Base-by-base conservation (phyloP, 192 early-diverging fungal species). In the Globomyces pollinis-pini region DNA sequence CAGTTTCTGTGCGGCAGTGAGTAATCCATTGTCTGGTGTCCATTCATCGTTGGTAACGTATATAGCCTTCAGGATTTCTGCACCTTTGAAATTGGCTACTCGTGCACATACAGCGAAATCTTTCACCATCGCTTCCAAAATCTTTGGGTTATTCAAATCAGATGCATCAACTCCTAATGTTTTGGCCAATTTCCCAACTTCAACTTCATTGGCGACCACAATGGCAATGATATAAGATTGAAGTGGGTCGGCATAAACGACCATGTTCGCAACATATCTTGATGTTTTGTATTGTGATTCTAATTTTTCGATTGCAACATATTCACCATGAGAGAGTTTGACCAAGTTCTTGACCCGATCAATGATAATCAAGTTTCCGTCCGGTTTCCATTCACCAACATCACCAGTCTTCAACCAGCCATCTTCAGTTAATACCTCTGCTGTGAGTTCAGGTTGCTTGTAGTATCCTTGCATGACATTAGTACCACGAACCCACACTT, bases 1-100 rank as follows among this genome's bases (percentile, higher is more conserved):
- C 42, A 96, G 65, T 72, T 96, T 96, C 71, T 86, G 87, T n/a
- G 93, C 92, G n/a, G 96, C 90, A 15, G 96, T 98, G 33, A 86
- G 68, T 54, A 86, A 67, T 3, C 80, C 81, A 72, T 85, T 89
- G 74, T 95, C 82, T 20, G 91, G 79, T 5, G 91, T 94, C 96
- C 96, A 99, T 64, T 91, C 84, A 38, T 89, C 91, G 1, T 62
- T 49, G 41, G 73, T 74, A 34, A 99, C 53, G 33, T 73, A 70
- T 31, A 94, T 75, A 31, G 69, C 72, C 18, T 78, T 70, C 29
- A 96, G 53, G 52, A 84, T 66, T 68, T 99, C 92, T 13, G 85
- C 80, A 5, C 77, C 70, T 63, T 81, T 84, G 55, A 99, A 74
- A 0, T 72, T 78, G 50, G 76, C 73, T 18, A 66, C 50, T 62